Percentiles rank a stretch among this genome's conserved stretches.
Evolutionary conservation across 306 rosid genomes (phyloP).

Genomic region (Corylus heterophylla): DNA sequence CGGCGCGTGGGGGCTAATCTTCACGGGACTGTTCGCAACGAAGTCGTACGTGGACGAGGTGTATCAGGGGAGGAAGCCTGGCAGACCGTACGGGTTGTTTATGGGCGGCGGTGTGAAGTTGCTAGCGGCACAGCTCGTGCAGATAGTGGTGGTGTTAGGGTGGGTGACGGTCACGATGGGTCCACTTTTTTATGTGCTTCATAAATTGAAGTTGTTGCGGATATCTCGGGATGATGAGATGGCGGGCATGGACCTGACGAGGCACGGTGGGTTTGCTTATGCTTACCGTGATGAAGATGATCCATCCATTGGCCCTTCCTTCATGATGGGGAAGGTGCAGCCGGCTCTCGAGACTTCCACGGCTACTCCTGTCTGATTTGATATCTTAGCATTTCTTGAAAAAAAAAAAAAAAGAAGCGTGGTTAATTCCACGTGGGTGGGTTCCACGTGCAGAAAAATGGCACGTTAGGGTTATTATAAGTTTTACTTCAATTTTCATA

Average conservation of each 20-base stretch:
- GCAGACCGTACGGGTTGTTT: constrained; percentile 57
- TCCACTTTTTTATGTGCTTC: constrained; percentile 54
- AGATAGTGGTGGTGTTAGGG: constrained; percentile 52
- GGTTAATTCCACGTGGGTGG: too few relatives aligned
- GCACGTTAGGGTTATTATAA: too few relatives aligned
- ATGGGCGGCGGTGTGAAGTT: constrained; percentile 74
- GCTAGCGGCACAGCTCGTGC: constrained; percentile 61
- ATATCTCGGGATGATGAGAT: constrained; percentile 59
- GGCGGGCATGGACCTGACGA: constrained; percentile 72
- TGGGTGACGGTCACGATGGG: constrained; percentile 84
- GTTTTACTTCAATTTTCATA: too few relatives aligned
- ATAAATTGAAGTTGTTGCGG: constrained; percentile 55
- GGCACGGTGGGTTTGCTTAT: constrained; percentile 47
- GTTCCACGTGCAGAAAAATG: too few relatives aligned
- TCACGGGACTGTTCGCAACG: constrained; percentile 67
- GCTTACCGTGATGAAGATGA: too few relatives aligned
- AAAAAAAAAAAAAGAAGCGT: too few relatives aligned
- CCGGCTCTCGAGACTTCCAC: too few relatives aligned
- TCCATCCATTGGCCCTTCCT: too few relatives aligned
- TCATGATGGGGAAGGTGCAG: too few relatives aligned
- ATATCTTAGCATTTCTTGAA: too few relatives aligned
- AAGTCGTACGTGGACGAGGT: constrained; percentile 51
- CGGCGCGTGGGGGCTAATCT: constrained; percentile 77
- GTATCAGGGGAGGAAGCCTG: constrained; percentile 12
- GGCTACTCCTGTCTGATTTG: too few relatives aligned